Percentiles rank a stretch among this genome's conserved stretches.
These are phyloP conservation scores for Amanita polypyramis DNA, from an alignment of 768 basidiomycete species.

Conservation along the genomic window DNA sequence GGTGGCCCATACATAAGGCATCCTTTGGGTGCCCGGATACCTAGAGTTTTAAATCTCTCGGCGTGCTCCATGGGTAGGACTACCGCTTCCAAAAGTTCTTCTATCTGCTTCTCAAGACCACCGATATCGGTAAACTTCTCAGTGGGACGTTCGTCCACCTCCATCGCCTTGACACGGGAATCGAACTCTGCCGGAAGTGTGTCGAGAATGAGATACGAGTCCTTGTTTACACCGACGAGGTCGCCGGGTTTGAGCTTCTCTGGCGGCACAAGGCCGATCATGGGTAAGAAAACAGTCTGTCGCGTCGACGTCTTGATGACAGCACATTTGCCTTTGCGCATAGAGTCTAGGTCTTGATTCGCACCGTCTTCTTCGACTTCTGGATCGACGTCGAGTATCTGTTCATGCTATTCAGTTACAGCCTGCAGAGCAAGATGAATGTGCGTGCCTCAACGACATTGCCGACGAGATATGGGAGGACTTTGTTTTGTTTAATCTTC, in stretches of 20 bases:
- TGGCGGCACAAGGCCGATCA: conserved; percentile 94
- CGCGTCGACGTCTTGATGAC: conserved; percentile 99
- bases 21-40: conserved; percentile 96
- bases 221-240: conserved; percentile 98
- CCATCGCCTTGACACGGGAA: conserved; percentile 98
- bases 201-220: conserved; percentile 95
- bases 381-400: conserved; percentile 93
- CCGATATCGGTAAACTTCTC: conserved; percentile 97
- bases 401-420: not conserved
- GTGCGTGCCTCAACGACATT: conserved; percentile 90
- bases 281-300: conserved; percentile 96
- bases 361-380: conserved; percentile 92
- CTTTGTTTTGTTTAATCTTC: conserved; percentile 99
- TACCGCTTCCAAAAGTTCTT: conserved; percentile 96
- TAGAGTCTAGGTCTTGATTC: conserved; percentile 91
- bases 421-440: not conserved
- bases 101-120: conserved; percentile 98
- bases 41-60: conserved; percentile 97
- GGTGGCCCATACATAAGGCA: conserved; percentile 99
- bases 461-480: conserved; percentile 93
- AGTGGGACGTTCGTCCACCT: conserved; percentile 96
- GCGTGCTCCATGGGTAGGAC: conserved; percentile 98
- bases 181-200: conserved; percentile 96
- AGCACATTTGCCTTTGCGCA: conserved; percentile 95
- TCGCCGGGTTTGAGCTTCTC: conserved; percentile 86